These are phyloP conservation scores for Kalanchoe fedtschenkoi DNA, from an alignment of 164 flowering plant genomes.

Conservation along the genomic window DNA sequence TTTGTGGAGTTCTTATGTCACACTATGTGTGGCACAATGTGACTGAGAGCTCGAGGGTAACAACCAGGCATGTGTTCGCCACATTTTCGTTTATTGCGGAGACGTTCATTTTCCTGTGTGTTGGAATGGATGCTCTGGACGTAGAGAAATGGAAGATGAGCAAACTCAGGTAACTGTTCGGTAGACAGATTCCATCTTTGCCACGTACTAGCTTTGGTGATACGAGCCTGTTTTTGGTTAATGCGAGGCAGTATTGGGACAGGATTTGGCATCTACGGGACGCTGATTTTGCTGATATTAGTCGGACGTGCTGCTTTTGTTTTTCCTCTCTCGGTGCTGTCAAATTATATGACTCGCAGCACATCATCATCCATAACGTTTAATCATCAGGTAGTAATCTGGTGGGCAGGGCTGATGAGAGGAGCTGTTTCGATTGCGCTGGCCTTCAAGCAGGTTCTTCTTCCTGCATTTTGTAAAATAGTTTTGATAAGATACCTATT, in stretches of 20 bases:
- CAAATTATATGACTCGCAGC: slow-evolving; percentile 41
- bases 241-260: slow-evolving; percentile 33
- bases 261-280: slow-evolving; percentile 29
- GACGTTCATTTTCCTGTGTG: slow-evolving; percentile 74
- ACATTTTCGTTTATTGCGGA: slow-evolving; percentile 80
- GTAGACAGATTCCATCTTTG: too few species aligned
- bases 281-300: slow-evolving; percentile 33
- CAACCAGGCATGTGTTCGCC: slow-evolving; percentile 77
- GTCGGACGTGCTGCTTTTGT: slow-evolving; percentile 74
- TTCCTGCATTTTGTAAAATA: background rate
- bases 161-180: slow-evolving; percentile 36
- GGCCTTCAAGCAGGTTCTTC: slow-evolving; percentile 37
- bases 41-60: slow-evolving; percentile 54
- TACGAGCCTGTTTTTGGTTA: background rate
- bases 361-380: slow-evolving; percentile 27
- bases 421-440: slow-evolving; percentile 54
- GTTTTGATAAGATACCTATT: background rate
- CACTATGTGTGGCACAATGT: slow-evolving; percentile 73
- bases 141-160: slow-evolving; percentile 76
- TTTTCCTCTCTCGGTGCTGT: slow-evolving; percentile 45
- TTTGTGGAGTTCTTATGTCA: slow-evolving; percentile 81
- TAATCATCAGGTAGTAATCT: slow-evolving; percentile 38
- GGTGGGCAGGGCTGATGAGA: slow-evolving; percentile 61
- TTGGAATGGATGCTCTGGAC: slow-evolving; percentile 94
- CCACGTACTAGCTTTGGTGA: too few species aligned